Conservation (phyloP, 2,329 filamentous ascomycete species). For the Ceratocystis diversiconidia region DNA sequence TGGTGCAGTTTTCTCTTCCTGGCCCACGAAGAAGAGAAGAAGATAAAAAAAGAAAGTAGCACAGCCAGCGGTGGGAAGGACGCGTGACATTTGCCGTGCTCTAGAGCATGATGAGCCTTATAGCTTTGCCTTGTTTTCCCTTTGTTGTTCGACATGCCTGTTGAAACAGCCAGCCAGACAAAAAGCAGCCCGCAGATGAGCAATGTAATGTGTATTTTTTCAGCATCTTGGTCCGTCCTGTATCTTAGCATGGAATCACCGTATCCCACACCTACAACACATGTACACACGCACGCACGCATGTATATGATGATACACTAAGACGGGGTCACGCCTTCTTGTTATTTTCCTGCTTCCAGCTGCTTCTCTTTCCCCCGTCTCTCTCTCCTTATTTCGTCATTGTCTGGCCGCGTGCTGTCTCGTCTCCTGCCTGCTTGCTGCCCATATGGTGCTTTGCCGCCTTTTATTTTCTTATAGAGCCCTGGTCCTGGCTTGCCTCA, state of each 20-base stretch:
- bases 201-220: background rate
- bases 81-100: background rate
- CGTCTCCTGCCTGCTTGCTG: too few relatives aligned
- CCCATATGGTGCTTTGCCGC: background rate
- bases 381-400: background rate
- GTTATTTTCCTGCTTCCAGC: background rate
- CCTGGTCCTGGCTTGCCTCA: slow-evolving; percentile 3
- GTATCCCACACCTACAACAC: too few relatives aligned
- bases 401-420: background rate
- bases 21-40: background rate
- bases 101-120: background rate
- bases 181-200: background rate
- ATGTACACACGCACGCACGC: background rate
- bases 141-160: background rate
- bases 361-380: background rate
- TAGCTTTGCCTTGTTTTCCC: background rate
- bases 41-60: background rate
- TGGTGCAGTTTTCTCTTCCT: background rate
- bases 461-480: background rate
- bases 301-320: background rate
- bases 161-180: background rate
- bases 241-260: background rate
- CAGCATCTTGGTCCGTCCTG: background rate
- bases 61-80: background rate
- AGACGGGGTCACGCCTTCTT: background rate